Base-by-base conservation (phyloP, 305 asterid species). In the Solanum chacoense region DNA sequence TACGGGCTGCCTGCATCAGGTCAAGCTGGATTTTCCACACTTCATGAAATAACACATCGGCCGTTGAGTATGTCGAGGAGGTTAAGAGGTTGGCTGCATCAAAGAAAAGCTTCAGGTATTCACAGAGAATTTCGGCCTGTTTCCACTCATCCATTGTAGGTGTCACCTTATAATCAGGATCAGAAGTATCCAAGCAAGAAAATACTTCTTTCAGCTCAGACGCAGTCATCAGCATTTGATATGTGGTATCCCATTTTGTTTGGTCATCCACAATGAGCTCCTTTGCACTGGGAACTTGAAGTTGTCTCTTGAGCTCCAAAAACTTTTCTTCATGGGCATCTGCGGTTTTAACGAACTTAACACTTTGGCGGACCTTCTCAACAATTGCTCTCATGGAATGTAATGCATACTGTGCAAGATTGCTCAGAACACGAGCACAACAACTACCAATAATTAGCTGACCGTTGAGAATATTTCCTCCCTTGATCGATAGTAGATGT, bases 161-260 rank as follows among this genome's bases (percentile, higher is more conserved):
- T 72, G 92, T 90, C 9, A 79, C 34, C 84, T 50, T 85, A 89
- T 95, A 96, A 78, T 94, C 95, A 37, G 93, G 94, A 90, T 94
- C 99, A 16, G 77, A 92, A 79, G 94, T 90, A 77, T 95, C 98
- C 75, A 97, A 91, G 91, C 96, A 93, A 74, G 89, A 90, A 91
- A 97, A 96, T 14, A 94, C 98, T 87, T 95, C 96, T 92, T 94
- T 95, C 5, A 95, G 87, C 65, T 97, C 99, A 85, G 92, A 93
- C 88, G 99, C 98, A 55, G 97, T 94, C 77, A 91, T 79, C 93
- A 97, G 91, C 99, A 97, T 97, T 65, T 93, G 93, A 90, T 95
- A 97, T 5, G 99, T 96, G n/a, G 98, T 93, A 85, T 94, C 92
- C 99, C 99, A 97, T 63, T 93, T 94, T 18, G 93, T 88, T 79